These are phyloP conservation scores for Spinellus fusiger DNA, from an alignment of 192 early-diverging fungal species.

Conservation along the genomic window DNA sequence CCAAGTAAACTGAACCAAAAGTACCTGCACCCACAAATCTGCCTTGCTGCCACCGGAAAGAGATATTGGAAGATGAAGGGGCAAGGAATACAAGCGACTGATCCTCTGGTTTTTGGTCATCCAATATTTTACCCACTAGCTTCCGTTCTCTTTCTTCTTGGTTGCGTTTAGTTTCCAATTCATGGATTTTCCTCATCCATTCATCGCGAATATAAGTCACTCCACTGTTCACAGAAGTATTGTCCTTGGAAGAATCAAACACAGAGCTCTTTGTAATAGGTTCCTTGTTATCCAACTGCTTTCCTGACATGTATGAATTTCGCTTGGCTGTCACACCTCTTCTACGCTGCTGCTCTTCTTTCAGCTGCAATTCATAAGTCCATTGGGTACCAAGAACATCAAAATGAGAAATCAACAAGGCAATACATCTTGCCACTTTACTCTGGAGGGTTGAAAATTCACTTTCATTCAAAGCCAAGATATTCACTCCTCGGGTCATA, in stretches of 20 bases:
- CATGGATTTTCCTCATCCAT: conserved; percentile 44
- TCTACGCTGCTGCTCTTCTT: conserved; percentile 24
- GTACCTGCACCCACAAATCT: conserved; percentile 81
- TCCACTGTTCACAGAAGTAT: conserved; percentile 4
- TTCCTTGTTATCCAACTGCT: conserved; percentile 23
- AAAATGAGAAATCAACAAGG: conserved; percentile 75
- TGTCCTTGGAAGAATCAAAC: conserved; percentile 21
- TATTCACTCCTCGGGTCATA: conserved; percentile 64
- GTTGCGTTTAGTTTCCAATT: conserved; percentile 49
- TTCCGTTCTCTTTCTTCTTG: conserved; percentile 44
- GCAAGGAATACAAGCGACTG: conserved; percentile 73
- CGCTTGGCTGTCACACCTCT: conserved; percentile 21
- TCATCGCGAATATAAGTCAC: conserved; percentile 36
- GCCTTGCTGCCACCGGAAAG: conserved; percentile 80
- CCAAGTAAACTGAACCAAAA: conserved; percentile 83
- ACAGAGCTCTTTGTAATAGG: conserved; percentile 28
- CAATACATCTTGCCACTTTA: conserved; percentile 74
- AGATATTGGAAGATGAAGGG: conserved; percentile 67
- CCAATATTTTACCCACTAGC: conserved; percentile 73
- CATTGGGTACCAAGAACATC: conserved; percentile 67
- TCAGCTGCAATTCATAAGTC: conserved; percentile 34
- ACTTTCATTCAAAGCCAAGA: conserved; percentile 60
- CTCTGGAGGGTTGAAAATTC: conserved; percentile 68
- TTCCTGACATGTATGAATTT: conserved; percentile 17
- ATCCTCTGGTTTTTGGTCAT: conserved; percentile 71